These are phyloP conservation scores for Panellus pusillus DNA, from an alignment of 768 basidiomycete genomes.

Conservation along the genomic window DNA sequence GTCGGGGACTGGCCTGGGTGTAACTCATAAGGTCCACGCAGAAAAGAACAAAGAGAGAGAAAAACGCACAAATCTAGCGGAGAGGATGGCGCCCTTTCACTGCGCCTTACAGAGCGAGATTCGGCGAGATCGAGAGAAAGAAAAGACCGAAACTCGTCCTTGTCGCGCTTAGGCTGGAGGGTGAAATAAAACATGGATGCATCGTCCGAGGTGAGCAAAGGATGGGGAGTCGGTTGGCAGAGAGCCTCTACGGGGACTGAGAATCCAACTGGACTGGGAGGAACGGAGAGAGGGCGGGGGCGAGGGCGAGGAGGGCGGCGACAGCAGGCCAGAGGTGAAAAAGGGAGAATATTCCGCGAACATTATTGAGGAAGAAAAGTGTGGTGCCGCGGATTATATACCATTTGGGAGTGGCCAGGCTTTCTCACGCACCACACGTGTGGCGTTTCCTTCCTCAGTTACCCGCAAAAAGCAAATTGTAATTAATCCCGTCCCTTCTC, in stretches of 20 bases:
- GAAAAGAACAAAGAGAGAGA: neutral
- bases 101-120: constrained; percentile 25
- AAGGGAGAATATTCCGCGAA: constrained; percentile 35
- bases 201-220: constrained; percentile 18
- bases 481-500: too few species aligned
- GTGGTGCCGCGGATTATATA: too few species aligned
- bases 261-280: constrained; percentile 11
- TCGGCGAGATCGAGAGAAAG: constrained; percentile 52
- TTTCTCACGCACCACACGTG: too few species aligned
- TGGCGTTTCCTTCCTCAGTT: too few species aligned
- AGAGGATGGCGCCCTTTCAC: constrained; percentile 29
- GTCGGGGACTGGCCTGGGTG: constrained; percentile 10
- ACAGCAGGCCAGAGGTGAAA: constrained; percentile 43
- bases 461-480: too few species aligned
- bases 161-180: constrained; percentile 32
- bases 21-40: neutral
- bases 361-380: too few species aligned
- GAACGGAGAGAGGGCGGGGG: constrained; percentile 7
- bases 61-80: constrained; percentile 8
- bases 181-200: constrained; percentile 38
- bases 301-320: constrained; percentile 27
- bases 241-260: constrained; percentile 17
- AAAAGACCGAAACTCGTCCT: constrained; percentile 39
- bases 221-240: constrained; percentile 23
- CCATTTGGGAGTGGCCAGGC: too few species aligned